phyloP scores from a whole-genome alignment of 257 asterid genomes.

The Solanum paucissectum region DNA sequence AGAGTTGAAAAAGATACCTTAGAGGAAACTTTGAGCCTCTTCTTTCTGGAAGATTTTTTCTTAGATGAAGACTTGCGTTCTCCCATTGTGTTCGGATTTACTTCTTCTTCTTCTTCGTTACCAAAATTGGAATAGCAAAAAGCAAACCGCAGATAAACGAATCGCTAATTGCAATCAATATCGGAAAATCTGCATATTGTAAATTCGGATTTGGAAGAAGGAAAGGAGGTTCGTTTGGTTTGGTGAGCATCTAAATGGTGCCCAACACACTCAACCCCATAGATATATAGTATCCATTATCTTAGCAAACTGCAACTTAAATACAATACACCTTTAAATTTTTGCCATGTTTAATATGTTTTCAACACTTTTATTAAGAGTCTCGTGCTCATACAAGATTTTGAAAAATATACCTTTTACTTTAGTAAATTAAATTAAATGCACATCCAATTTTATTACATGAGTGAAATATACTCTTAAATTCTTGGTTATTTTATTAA shows the following conservation, averaged over 20 bases:
- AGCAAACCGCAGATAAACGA: background rate
- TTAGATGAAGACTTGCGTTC: constrained; percentile 42
- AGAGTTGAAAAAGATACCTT: constrained; percentile 17
- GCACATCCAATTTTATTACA: too few species aligned
- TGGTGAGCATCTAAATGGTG: background rate
- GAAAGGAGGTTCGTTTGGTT: background rate
- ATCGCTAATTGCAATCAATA: background rate
- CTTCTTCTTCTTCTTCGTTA: constrained; percentile 13
- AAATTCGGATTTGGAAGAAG: background rate
- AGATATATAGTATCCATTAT: background rate
- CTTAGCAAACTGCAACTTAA: background rate
- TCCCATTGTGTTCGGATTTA: constrained; percentile 19
- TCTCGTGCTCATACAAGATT: accelerated
- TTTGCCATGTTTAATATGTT: too few species aligned
- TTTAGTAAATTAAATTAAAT: too few species aligned
- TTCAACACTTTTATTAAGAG: too few species aligned
- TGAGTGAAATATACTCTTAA: too few species aligned
- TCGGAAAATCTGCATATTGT: background rate
- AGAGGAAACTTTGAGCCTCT: constrained; percentile 41
- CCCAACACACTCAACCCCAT: background rate
- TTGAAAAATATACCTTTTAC: too few species aligned
- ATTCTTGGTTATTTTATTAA: too few species aligned
- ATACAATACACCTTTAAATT: too few species aligned
- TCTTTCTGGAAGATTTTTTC: constrained; percentile 37
- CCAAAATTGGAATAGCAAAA: background rate